Evolutionary conservation across 2,329 filamentous ascomycete species (phyloP).

Genomic region (Aspergillus ochraceoroseus): DNA sequence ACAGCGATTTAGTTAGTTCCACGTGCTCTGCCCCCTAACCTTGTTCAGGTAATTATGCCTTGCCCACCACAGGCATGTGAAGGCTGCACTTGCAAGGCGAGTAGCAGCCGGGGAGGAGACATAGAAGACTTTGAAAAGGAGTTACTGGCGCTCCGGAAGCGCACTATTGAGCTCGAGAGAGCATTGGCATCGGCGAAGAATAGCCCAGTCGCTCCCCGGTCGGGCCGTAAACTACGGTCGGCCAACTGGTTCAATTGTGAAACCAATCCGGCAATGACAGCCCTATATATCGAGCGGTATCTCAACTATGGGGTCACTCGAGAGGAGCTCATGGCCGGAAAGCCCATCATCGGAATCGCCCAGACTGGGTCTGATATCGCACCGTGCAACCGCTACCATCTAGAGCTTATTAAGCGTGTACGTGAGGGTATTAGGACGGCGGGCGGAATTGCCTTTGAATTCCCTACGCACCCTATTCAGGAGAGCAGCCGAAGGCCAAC

Average conservation of each 20-base stretch:
- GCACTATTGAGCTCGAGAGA: conserved; percentile 38
- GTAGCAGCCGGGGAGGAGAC: conserved; percentile 20
- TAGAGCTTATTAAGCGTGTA: conserved; percentile 49
- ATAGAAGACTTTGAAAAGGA: conserved; percentile 43
- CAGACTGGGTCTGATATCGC: conserved; percentile 50
- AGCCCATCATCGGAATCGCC: conserved; percentile 51
- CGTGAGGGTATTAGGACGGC: conserved; percentile 49
- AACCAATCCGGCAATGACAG: conserved; percentile 43
- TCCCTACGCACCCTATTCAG: conserved; percentile 51
- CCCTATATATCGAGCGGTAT: conserved; percentile 49
- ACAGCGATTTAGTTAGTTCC: too few relatives aligned
- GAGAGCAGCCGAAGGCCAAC: conserved; percentile 48
- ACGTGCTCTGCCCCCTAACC: too few relatives aligned
- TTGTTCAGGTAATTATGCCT: conserved; percentile 15
- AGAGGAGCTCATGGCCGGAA: conserved; percentile 48
- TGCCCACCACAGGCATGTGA: conserved; percentile 27
- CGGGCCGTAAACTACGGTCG: conserved; percentile 37
- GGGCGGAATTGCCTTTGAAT: conserved; percentile 50
- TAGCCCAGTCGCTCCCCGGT: conserved; percentile 5
- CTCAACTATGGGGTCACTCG: conserved; percentile 49
- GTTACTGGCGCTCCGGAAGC: conserved; percentile 36
- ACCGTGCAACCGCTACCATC: conserved; percentile 50
- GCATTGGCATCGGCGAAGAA: conserved; percentile 29
- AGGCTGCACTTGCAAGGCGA: conserved; percentile 32
- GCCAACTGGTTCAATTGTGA: conserved; percentile 45